Base-by-base conservation (phyloP, 2,329 filamentous ascomycete species). In the Talaromyces sp. region DNA sequence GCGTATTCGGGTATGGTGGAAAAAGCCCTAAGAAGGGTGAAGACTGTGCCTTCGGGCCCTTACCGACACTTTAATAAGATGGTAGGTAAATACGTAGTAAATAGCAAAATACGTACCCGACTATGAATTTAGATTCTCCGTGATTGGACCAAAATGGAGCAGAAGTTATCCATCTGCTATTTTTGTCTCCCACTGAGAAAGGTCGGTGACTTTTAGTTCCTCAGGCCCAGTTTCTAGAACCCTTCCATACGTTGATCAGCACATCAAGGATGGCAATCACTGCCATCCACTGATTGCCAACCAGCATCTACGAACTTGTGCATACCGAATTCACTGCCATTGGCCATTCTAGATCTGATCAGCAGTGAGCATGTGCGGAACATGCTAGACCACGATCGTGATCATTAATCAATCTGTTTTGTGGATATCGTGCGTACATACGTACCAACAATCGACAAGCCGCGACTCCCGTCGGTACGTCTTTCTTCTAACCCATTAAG, bases 191-290 rank as follows among this genome's bases (percentile, higher is more conserved):
- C 7, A 31, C 6, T 31, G 27, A 53, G 3, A 10, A 53, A 1
- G 19, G 38, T 47, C 29, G 25, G 38, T 45, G 25, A 17, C 31
- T 56, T 31, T 56, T 56, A 19, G 51, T 22, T 17, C 22, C 19
- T 27, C 17, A 43, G 27, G 58, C 40, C 17, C 17, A 45, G 25
- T 60, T 60, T 60, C 58, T 60, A 60, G 58, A 60, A 60, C 11
- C 11, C 43, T 61, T 61, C 43, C 43, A 49, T 29, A 54, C 10
- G 19, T 38, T 22, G 53, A 56, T 56, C 53, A 56, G 53, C 53
- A 56, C 27, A 53, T 53, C 27, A 31, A 17, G 8, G 27, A 54
- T 31, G 51, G 4, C 29, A 10, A 19, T 34, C n/a, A 34, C 4
- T 15, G 8, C 17, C 13, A 22, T 36, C 29, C 10, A 25, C 31